These are phyloP conservation scores for Yamadazyma olivae DNA, from an alignment of 805 yeast genomes.

Conservation along the genomic window DNA sequence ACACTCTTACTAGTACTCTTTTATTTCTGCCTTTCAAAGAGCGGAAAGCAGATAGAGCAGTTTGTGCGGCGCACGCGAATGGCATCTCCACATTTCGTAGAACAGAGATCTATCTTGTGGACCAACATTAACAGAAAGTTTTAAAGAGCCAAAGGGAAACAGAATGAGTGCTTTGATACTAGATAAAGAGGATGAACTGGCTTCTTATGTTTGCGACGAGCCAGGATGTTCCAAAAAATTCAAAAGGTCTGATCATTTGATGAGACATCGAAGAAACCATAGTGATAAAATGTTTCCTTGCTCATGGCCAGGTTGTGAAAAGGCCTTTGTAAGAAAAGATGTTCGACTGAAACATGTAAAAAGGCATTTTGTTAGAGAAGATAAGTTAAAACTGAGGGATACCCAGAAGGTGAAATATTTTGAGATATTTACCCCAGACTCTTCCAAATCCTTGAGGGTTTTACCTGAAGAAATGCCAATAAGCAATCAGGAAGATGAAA, in stretches of 20 bases:
- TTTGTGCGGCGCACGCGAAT: too few species aligned
- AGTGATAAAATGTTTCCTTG: conserved; percentile 11
- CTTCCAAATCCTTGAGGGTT: neutral
- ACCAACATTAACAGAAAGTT: too few species aligned
- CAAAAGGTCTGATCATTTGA: conserved; percentile 56
- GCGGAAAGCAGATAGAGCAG: too few species aligned
- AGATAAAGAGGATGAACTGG: too few species aligned
- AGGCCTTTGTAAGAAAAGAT: conserved; percentile 17
- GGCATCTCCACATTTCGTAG: too few species aligned
- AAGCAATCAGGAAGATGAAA: neutral
- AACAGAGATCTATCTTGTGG: too few species aligned
- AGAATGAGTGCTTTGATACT: too few species aligned
- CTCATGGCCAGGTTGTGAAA: conserved; percentile 16
- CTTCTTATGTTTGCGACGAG: too few species aligned
- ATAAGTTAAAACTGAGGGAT: conserved; percentile 2
- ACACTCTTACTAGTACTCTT: too few species aligned
- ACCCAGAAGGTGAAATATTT: conserved; percentile 2
- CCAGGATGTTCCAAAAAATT: conserved; percentile 51
- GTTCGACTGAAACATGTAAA: conserved; percentile 17
- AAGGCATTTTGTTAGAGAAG: conserved; percentile 6
- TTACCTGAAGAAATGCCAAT: too few species aligned
- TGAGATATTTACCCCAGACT: conserved; percentile 6
- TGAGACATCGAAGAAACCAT: conserved; percentile 60
- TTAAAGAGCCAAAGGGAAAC: too few species aligned
- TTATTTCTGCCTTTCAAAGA: too few species aligned